A percentile compares a stretch with the other conserved stretches of the same genome.
These are phyloP conservation scores for Exidia glandulosa DNA, from an alignment of 768 basidiomycete genomes.

Conservation along the genomic window DNA sequence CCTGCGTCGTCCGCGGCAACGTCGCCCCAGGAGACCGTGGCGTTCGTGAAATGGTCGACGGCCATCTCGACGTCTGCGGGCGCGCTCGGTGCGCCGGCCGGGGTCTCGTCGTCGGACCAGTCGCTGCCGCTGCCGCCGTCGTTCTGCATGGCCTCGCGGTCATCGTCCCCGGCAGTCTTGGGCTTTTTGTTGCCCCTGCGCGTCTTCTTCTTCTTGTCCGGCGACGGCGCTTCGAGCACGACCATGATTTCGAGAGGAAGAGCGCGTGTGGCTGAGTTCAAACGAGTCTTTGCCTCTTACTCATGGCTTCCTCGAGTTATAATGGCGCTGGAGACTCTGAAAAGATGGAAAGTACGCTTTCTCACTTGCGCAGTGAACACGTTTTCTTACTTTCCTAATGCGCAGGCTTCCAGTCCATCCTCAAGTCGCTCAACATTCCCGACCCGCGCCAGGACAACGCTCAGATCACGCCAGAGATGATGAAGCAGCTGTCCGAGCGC, in stretches of 20 bases:
- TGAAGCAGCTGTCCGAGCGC: background rate
- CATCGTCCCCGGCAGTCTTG: constrained; percentile 2
- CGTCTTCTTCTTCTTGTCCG: constrained; percentile 4
- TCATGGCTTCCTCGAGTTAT: background rate
- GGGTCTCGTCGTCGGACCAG: constrained; percentile 3
- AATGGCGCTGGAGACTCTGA: background rate
- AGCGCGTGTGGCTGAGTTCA: background rate
- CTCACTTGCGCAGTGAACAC: too few relatives aligned
- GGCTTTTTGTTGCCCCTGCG: constrained; percentile 4
- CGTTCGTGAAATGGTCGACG: constrained; percentile 14
- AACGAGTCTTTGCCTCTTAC: background rate
- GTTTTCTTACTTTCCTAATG: background rate
- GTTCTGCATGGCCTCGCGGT: background rate
- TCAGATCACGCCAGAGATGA: background rate
- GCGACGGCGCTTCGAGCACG: background rate
- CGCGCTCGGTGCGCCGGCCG: constrained; percentile 2
- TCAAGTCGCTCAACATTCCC: background rate
- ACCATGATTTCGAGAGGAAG: background rate
- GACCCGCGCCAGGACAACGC: background rate
- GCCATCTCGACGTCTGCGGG: constrained; percentile 13
- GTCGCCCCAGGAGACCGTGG: background rate
- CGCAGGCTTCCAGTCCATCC: background rate
- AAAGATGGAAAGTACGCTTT: background rate
- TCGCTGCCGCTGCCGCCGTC: constrained; percentile 1
- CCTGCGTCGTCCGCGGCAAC: constrained; percentile 2